Percentiles rank a stretch among this genome's conserved stretches.
phyloP scores from a whole-genome alignment of 345 rosid genomes.

The Citrus sinensis region DNA sequence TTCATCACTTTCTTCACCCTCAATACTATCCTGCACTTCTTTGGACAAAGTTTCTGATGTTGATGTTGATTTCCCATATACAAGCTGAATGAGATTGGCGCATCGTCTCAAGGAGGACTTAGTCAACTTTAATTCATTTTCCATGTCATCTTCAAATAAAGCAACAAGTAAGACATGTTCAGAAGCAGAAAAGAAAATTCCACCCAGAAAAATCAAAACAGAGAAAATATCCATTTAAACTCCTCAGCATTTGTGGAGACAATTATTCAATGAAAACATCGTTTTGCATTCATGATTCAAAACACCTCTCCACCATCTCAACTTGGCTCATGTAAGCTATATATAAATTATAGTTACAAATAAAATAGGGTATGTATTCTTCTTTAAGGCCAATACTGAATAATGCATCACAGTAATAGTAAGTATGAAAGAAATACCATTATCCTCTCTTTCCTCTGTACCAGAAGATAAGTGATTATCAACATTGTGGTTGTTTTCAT shows the following conservation, averaged over 20 bases:
- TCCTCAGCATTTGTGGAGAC: not conserved
- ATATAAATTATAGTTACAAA: not conserved
- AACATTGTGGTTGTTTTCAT: not conserved
- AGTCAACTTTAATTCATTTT: constrained; percentile 83
- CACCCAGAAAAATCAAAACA: not conserved
- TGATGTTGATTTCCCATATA: constrained; percentile 61
- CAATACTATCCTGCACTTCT: constrained; percentile 43
- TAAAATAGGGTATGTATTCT: not conserved
- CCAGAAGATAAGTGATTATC: constrained; percentile 35
- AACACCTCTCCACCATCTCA: not conserved
- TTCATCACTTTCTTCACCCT: constrained; percentile 57
- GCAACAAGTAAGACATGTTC: constrained; percentile 11
- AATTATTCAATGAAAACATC: not conserved
- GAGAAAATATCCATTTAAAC: not conserved
- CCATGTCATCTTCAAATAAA: constrained; percentile 47
- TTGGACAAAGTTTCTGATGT: constrained; percentile 24
- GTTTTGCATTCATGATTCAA: not conserved
- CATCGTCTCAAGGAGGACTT: constrained; percentile 44
- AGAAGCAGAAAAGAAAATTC: constrained; percentile 10
- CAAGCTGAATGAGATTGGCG: constrained; percentile 71
- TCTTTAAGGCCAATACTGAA: not conserved
- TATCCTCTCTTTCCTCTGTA: constrained; percentile 41
- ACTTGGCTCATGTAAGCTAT: not conserved
- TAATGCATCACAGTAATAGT: not conserved
- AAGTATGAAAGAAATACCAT: constrained; percentile 20